Base-by-base conservation (phyloP, 202 grass and related monocot genomes). In the Cymbopogon flexuosus region DNA sequence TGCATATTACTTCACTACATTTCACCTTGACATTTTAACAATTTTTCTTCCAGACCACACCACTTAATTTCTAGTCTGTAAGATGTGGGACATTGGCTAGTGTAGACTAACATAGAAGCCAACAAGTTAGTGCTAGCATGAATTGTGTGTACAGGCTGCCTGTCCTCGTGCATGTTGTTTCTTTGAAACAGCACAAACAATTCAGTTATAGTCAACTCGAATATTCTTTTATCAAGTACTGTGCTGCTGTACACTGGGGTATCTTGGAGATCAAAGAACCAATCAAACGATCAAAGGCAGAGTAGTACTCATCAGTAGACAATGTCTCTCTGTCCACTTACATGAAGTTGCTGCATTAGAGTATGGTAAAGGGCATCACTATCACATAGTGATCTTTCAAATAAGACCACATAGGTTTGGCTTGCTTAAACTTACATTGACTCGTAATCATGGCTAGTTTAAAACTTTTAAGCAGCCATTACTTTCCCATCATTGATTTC, bases 111-210 rank as follows among this genome's bases (percentile, higher is more conserved):
- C 63, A 65, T 62, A 31, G 39, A 77, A 77, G 39, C 15, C 58
- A 45, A 63, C 23, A 31, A 33, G 19, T 16, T 33, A 33, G 31
- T 33, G 31, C 31, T 33, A 33, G 31, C 31, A 33, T 33, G 31
- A 31, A 52, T 51, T 78, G 3, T 30, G 1, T 78, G 62, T 78
- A 36, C 10, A 15, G 18, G 29, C 62, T 49, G 6, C n/a, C 40
- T 65, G 29, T 35, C 27, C 68, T 76, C 12, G 8, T 77, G 33
- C 21, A 64, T 21, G 33, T 6, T 34, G 5, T 4, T 34, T 51
- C 75, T 78, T 79, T 66, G 62, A 37, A 37, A 52, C 30, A 66
- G 10, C 62, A 67, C 43, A 66, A 16, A 67, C 30, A 45, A 79
- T 79, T 39, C 10, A 34, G 12, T 37, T 49, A 23, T 37, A 16